Conservation (phyloP, 2,329 filamentous ascomycete genomes). For the Colletotrichum lindemuthianum region DNA sequence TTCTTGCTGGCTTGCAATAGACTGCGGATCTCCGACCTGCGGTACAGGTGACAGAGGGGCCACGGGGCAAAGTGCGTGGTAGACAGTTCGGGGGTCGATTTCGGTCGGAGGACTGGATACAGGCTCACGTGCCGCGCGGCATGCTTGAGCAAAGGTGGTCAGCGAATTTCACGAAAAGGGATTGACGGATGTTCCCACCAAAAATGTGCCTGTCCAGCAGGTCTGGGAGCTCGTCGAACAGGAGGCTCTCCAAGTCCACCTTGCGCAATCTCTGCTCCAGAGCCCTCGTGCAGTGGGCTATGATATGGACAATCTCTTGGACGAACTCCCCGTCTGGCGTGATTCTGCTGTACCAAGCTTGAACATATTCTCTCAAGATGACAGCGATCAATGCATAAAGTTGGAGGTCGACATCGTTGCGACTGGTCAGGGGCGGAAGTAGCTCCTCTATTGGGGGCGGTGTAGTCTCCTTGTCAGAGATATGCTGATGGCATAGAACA, state of each 20-base stretch:
- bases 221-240: conserved; percentile 89
- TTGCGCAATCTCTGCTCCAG: conserved; percentile 86
- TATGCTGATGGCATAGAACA: conserved; percentile 80
- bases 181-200: conserved; percentile 62
- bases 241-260: conserved; percentile 82
- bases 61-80: conserved; percentile 85
- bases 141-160: conserved; percentile 57
- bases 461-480: conserved; percentile 64
- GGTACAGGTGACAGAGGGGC: conserved; percentile 84
- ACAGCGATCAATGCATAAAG: conserved; percentile 93
- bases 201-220: conserved; percentile 82
- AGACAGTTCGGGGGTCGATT: conserved; percentile 73
- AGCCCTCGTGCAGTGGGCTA: conserved; percentile 89
- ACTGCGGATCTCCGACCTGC: conserved; percentile 58
- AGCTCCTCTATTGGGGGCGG: conserved; percentile 79
- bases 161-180: conserved; percentile 1
- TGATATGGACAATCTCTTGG: conserved; percentile 86
- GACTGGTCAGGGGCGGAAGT: conserved; percentile 90
- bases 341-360: conserved; percentile 93
- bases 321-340: conserved; percentile 90
- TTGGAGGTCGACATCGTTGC: conserved; percentile 92
- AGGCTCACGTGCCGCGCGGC: conserved; percentile 73
- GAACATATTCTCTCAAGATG: conserved; percentile 88
- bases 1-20: conserved; percentile 69
- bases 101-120: conserved; percentile 68